Base-by-base conservation (phyloP, 208 protist species). In the Leishmania mexicana region DNA sequence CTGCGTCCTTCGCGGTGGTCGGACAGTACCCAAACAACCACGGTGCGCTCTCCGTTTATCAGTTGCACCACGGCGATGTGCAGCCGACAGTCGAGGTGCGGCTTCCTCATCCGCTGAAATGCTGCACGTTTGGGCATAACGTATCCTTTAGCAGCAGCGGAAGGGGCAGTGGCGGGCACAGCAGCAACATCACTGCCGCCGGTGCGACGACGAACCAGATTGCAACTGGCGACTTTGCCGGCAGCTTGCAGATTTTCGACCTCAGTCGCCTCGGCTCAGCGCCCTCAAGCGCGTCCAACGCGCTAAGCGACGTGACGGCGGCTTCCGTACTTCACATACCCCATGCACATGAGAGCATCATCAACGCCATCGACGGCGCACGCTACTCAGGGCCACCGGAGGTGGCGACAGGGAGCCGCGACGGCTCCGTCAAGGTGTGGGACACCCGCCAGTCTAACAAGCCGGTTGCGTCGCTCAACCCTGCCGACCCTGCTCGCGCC, bases 321-420 rank as follows among this genome's bases (percentile, higher is more conserved):
- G 87, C 90, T 1, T 79, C 85, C 0, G 31, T 90, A 35, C 95
- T 96, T 75, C 64, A 88, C 58, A 84, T 89, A 13, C 88, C 89
- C n/a, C 94, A 96, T 75, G 96, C 94, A n/a, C 96, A 99, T 81
- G 87, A 91, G 60, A 90, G 83, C 72, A 98, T 99, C 78, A 97
- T 99, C 83, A 99, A 99, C 85, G 85, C 81, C n/a, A 94, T 99
- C 79, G 98, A 99, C 85, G 98, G 98, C 24, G 94, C 93, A 35
- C 93, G 85, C n/a, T 90, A 81, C 82, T 73, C 77, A 1, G 97
- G 97, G 0, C 96, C 97, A 31, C 96, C 96, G 6, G 96, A 99
- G 85, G 84, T 99, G 42, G 95, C 90, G 17, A 98, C 93, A 28
- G 91, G 92, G 67, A 93, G 94, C 71, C 89, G 95, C 15, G 97